These are phyloP conservation scores for Pseudofabraea citricarpa DNA, from an alignment of 2,329 filamentous ascomycete species.

Conservation along the genomic window DNA sequence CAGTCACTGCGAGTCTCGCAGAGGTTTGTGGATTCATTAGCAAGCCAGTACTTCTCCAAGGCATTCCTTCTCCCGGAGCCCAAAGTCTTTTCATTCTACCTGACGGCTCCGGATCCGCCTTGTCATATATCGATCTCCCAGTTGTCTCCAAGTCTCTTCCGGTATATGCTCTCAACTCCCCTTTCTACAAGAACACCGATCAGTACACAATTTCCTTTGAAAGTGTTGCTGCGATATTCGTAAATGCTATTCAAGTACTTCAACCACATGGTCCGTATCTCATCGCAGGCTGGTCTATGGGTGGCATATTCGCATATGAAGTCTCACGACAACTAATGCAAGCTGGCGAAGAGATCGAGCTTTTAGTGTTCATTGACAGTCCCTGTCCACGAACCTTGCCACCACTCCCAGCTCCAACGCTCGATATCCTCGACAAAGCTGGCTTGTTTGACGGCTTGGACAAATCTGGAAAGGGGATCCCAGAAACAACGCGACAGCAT, in stretches of 20 bases:
- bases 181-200: slow-evolving; percentile 13
- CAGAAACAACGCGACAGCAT: slow-evolving; percentile 5
- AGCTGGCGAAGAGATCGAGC: slow-evolving; percentile 10
- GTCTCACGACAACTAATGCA: slow-evolving; percentile 23
- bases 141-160: slow-evolving; percentile 10
- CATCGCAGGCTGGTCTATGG: slow-evolving; percentile 32
- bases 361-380: slow-evolving; percentile 16
- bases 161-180: slow-evolving; percentile 23
- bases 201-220: slow-evolving; percentile 11
- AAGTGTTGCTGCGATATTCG: slow-evolving; percentile 12
- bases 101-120: slow-evolving; percentile 19
- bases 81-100: slow-evolving; percentile 18
- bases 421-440: slow-evolving; percentile 4
- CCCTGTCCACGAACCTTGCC: slow-evolving; percentile 3
- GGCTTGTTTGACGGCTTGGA: slow-evolving; percentile 5
- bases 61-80: slow-evolving; percentile 3
- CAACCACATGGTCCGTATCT: slow-evolving; percentile 33
- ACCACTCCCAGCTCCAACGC: slow-evolving; percentile 1
- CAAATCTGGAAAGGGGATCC: slow-evolving; percentile 2
- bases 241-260: slow-evolving; percentile 13
- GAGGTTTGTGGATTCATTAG: no score
- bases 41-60: slow-evolving; percentile 16
- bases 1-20: background rate
- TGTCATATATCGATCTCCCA: slow-evolving; percentile 19
- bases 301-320: slow-evolving; percentile 32